Evolutionary conservation across 1,284 basidiomycete species (phyloP).

Genomic region (Irpex lacteus): DNA sequence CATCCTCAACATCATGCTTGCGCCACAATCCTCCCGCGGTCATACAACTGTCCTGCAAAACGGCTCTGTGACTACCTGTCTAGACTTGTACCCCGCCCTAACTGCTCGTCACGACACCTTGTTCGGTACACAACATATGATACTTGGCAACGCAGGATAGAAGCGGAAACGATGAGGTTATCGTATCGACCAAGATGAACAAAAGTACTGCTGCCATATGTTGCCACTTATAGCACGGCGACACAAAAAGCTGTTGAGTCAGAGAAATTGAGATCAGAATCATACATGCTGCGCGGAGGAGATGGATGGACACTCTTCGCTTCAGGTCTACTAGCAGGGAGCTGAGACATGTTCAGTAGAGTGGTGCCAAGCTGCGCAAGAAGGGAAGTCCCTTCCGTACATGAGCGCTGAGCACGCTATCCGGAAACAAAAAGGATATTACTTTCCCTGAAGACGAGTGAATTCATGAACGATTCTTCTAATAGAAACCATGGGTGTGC

Average conservation of each 20-base stretch:
- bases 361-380: no score
- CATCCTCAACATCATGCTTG: background rate
- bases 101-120: background rate
- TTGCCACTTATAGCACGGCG: no score
- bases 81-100: background rate
- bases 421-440: no score
- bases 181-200: no score
- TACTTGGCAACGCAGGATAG: background rate
- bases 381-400: no score
- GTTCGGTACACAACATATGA: background rate
- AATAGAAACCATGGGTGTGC: no score
- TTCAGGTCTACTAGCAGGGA: background rate
- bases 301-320: background rate
- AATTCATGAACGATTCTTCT: no score
- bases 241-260: no score
- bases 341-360: background rate
- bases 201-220: no score
- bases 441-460: no score
- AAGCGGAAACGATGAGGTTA: background rate
- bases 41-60: background rate
- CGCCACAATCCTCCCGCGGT: constrained; percentile 4
- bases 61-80: background rate
- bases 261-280: background rate
- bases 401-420: no score
- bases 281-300: background rate